Base-by-base conservation (phyloP, 2,329 filamentous ascomycete genomes). In the Fusarium sp. region DNA sequence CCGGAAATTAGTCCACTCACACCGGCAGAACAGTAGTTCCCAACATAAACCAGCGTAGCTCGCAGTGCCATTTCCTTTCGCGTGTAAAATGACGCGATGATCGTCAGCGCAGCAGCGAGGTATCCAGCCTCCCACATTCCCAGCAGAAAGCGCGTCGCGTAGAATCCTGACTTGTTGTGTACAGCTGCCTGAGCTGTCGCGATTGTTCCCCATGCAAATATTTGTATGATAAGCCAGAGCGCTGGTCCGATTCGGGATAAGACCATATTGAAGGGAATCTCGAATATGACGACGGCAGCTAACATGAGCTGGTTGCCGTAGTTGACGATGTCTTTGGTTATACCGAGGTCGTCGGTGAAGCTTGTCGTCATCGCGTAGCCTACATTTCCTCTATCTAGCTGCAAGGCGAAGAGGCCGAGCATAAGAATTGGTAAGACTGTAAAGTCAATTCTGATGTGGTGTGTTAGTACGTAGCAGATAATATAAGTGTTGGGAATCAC, bases 51-150 rank as follows among this genome's bases (percentile, higher is more conserved):
- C 2, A 63, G 3, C 5, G 61, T 63, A 0, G 47, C 61, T 1
- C 58, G 8, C 10, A 63, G 12, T 2, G 47, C 61, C 61, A 63
- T 63, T 9, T 63, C 61, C 0, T 4, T 63, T 1, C 61, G 20
- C 0, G 58, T 63, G 0, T 63, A 63, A 27, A 63, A 63, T 0
- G 61, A 63, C 1, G 58, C 42, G 3, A 63, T 34, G 0, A 63
- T 63, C 0, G 61, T 63, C 2, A 63, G 24, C 0, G 61, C 32
- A 4, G 58, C 60, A 4, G 60, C 60, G 1, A 63, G 4, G 0
- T 63, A 63, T n/a, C 61, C 58, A 14, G 57, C 61, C 3, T 63
- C 57, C 58, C 58, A 63, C 48, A 63, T 63, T 4, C 48, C 47
- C 0, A 63, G 8, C 3, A 63, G 2, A 8, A 63, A 63, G 0